These are phyloP conservation scores for Eruca vesicaria DNA, from an alignment of 441 rosid species.

Conservation along the genomic window DNA sequence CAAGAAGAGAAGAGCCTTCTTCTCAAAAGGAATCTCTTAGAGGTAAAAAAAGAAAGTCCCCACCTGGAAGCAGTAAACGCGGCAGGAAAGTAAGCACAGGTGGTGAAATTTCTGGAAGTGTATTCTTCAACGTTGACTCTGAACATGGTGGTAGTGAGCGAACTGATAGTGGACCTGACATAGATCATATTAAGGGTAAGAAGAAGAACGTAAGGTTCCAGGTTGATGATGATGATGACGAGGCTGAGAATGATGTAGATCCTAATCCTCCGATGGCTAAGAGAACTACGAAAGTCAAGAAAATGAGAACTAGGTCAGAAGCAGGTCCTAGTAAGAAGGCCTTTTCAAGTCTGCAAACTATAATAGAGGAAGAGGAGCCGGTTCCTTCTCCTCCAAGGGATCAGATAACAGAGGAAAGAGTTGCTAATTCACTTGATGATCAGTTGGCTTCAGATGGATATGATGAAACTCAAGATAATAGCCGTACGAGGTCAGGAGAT, in stretches of 20 bases:
- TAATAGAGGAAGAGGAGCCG: not conserved
- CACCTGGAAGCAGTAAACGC: not conserved
- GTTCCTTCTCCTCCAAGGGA: not conserved
- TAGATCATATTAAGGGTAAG: not conserved
- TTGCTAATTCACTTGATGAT: not conserved
- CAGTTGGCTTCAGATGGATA: not conserved
- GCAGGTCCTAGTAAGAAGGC: not conserved
- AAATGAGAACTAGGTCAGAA: not conserved
- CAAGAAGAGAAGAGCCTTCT: no score
- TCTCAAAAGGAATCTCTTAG: slow-evolving; percentile 19
- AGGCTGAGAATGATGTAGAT: not conserved
- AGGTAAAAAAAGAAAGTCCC: not conserved
- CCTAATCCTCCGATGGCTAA: not conserved
- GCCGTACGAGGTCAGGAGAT: not conserved
- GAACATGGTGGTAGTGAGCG: not conserved
- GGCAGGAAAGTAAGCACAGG: not conserved
- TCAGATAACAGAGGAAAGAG: not conserved
- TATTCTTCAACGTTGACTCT: not conserved
- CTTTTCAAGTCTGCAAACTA: not conserved
- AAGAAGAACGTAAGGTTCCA: not conserved
- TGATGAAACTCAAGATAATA: no score
- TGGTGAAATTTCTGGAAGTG: not conserved
- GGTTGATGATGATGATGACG: not conserved
- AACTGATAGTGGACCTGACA: not conserved
- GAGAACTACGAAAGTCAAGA: not conserved